phyloP scores from a whole-genome alignment of 2,329 filamentous ascomycete species.

The Tolypocladium amazonense region DNA sequence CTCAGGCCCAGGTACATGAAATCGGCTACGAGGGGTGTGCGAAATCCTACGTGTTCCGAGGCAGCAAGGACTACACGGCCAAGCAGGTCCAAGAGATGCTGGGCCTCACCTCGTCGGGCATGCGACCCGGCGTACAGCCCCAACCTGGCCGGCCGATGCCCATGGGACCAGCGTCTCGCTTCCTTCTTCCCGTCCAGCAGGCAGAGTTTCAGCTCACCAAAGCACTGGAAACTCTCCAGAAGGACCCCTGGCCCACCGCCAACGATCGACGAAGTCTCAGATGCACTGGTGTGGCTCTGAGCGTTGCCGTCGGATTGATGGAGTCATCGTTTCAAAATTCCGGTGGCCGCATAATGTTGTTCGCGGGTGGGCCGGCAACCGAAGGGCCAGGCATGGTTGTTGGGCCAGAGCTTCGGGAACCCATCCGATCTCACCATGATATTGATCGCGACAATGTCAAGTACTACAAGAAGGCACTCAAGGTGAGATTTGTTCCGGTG shows the following conservation, averaged over 20 bases:
- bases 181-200: conserved; percentile 87
- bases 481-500: conserved; percentile 41
- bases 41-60: conserved; percentile 96
- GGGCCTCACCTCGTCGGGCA: conserved; percentile 60
- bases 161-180: conserved; percentile 74
- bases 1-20: conserved; percentile 85
- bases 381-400: conserved; percentile 97
- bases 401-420: conserved; percentile 87
- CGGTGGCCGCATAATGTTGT: conserved; percentile 92
- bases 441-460: conserved; percentile 99
- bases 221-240: conserved; percentile 87
- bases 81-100: conserved; percentile 99
- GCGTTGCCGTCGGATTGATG: conserved; percentile 83
- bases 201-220: conserved; percentile 97
- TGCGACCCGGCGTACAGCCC: conserved; percentile 65
- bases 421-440: conserved; percentile 95
- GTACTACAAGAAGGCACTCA: conserved; percentile 98
- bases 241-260: conserved; percentile 93
- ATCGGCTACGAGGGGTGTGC: conserved; percentile 96
- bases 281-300: conserved; percentile 93
- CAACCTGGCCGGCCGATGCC: conserved; percentile 66
- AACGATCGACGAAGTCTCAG: conserved; percentile 84
- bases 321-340: conserved; percentile 95
- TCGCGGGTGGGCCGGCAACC: conserved; percentile 87
- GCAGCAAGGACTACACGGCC: conserved; percentile 94